phyloP scores from a whole-genome alignment of 345 rosid genomes.

The Erysimum cheiranthoides region DNA sequence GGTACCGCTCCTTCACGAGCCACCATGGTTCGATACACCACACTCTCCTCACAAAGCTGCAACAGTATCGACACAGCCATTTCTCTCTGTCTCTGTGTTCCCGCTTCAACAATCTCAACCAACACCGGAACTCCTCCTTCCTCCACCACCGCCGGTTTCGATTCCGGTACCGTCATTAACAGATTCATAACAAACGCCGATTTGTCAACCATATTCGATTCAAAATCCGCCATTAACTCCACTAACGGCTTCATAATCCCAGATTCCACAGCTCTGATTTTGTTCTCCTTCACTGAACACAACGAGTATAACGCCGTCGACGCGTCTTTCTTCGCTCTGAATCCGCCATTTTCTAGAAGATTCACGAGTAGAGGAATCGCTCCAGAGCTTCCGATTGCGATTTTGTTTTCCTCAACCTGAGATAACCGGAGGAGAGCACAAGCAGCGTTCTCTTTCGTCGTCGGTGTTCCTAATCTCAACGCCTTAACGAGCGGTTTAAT shows the following conservation, averaged over 20 bases:
- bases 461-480: slow-evolving; percentile 68
- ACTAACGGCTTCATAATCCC: slow-evolving; percentile 84
- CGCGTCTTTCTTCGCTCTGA: slow-evolving; percentile 91
- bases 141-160: slow-evolving; percentile 70
- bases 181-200: slow-evolving; percentile 71
- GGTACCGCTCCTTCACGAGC: slow-evolving; percentile 96
- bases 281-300: slow-evolving; percentile 81
- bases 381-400: slow-evolving; percentile 86
- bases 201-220: slow-evolving; percentile 94
- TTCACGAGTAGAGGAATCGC: slow-evolving; percentile 73
- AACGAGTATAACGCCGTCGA: slow-evolving; percentile 85
- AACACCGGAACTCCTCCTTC: slow-evolving; percentile 95
- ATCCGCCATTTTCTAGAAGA: slow-evolving; percentile 70
- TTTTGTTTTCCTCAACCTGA: slow-evolving; percentile 76
- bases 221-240: slow-evolving; percentile 93
- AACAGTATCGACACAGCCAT: slow-evolving; percentile 66
- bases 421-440: slow-evolving; percentile 90
- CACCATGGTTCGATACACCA: slow-evolving; percentile 70
- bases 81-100: slow-evolving; percentile 89
- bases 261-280: slow-evolving; percentile 73
- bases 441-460: slow-evolving; percentile 89
- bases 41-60: slow-evolving; percentile 73
- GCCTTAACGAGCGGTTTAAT: slow-evolving; percentile 82
- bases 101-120: slow-evolving; percentile 86
- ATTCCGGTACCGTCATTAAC: slow-evolving; percentile 63